Base-by-base conservation (phyloP, 2,329 filamentous ascomycete genomes). In the Botrytis galanthina region DNA sequence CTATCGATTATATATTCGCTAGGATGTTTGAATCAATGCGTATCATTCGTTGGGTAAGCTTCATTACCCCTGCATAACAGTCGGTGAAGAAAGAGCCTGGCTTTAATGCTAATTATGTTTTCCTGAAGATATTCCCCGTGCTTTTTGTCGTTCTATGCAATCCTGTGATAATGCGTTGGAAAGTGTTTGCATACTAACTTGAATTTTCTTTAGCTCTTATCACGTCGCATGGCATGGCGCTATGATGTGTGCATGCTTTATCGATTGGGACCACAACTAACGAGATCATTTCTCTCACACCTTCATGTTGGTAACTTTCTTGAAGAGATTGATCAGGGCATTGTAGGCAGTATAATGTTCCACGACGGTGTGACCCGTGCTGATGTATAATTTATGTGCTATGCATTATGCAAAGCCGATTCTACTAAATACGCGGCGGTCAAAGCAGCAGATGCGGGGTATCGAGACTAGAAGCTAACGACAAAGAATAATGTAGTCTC, bases 161-260 rank as follows among this genome's bases (percentile, higher is more conserved):
- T 54, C 10, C 37, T 54, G 26, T n/a, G 22, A 67, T 37, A 42
- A 44, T 10, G 42, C 39, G 39, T 63, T 46, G 39, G n/a, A 67
- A 39, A 22, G 20, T 54, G 35, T 29, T 54, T 39, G 14, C 42
- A 67, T 20, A 26, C 12, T 35, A 35, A 20, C 32, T 54, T 26
- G 32, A 20, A 12, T 39, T 22, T 22, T 16, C 16, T 14, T 18
- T 29, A 29, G 35, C 2, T 68, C 46, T 18, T 54, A 54, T 54
- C 64, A 57, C 35, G 16, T 39, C n/a, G 46, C 48, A 68, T 68
- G 2, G 37, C 26, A 29, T 29, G 60, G 42, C 62, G 62, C 42
- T 66, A 32, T 51, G 64, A 68, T 68, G 35, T 29, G 46, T 68
- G 64, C 64, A 68, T 54, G 64, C 44, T 68, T 68, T 22, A n/a